These are phyloP conservation scores for Cavenderia fasciculata DNA, from an alignment of 78 protist species.

Conservation along the genomic window DNA sequence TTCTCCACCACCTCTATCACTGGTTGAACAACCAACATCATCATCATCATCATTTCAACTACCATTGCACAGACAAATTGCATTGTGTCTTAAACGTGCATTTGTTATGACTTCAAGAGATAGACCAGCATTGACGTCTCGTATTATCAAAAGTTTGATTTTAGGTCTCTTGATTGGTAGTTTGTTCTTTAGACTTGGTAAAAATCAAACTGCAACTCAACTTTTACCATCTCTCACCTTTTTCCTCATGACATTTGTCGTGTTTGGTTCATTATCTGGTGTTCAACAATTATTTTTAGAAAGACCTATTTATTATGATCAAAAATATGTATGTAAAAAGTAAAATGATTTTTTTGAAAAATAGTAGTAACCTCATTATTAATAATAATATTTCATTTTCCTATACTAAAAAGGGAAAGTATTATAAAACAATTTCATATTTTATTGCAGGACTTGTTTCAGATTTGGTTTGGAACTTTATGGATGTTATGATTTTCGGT, in stretches of 20 bases:
- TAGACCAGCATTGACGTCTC: constrained; percentile 31
- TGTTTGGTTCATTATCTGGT: constrained; percentile 69
- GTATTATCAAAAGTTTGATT: constrained; percentile 22
- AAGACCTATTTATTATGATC: constrained; percentile 68
- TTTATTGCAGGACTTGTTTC: constrained; percentile 37
- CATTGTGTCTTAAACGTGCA: constrained; percentile 11
- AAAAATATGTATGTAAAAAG: background rate
- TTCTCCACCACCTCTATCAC: too few relatives aligned
- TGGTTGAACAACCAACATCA: background rate
- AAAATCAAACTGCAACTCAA: constrained; percentile 21
- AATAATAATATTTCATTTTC: too few relatives aligned
- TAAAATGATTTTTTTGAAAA: too few relatives aligned
- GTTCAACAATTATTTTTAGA: constrained; percentile 66
- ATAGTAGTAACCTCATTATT: too few relatives aligned
- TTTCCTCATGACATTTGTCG: constrained; percentile 60
- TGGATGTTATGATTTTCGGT: constrained; percentile 26
- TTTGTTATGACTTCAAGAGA: constrained; percentile 59
- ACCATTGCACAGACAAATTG: constrained; percentile 11
- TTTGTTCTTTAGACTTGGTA: constrained; percentile 28
- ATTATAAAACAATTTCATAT: constrained; percentile 39
- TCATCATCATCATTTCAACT: background rate
- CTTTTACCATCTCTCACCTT: constrained; percentile 51
- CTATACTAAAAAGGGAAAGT: constrained; percentile 2
- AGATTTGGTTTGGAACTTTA: constrained; percentile 43
- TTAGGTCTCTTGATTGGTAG: constrained; percentile 52